Conservation (phyloP, 2,329 filamentous ascomycete species). For the Fusarium staphyleae region DNA sequence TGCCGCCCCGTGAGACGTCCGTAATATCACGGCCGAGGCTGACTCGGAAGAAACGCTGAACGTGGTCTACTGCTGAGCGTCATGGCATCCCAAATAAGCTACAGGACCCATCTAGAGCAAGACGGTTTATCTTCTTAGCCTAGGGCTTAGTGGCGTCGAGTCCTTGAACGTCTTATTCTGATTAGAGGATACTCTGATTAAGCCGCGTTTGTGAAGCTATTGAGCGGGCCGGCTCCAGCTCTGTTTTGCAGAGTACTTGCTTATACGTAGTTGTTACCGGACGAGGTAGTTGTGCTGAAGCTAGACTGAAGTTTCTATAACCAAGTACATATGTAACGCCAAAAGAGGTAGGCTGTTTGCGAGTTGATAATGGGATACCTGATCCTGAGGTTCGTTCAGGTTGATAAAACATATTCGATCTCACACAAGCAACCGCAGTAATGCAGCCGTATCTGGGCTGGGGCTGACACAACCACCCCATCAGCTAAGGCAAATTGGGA, state of each 20-base stretch:
- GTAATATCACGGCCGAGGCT: conserved; percentile 14
- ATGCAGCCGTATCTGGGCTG: conserved; percentile 8
- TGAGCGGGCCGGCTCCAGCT: no score
- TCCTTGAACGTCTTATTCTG: conserved; percentile 6
- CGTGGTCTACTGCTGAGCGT: conserved; percentile 15
- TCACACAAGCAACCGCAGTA: conserved; percentile 14
- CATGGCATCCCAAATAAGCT: not conserved
- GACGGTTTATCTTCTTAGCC: not conserved
- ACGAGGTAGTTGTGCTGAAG: no score
- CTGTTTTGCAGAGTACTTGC: not conserved
- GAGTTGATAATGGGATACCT: not conserved
- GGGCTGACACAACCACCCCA: conserved; percentile 22
- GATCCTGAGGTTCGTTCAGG: not conserved
- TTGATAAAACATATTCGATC: not conserved
- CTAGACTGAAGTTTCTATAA: no score
- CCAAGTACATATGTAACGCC: no score
- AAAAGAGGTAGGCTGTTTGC: not conserved
- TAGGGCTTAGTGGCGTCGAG: conserved; percentile 24
- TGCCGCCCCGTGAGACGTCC: conserved; percentile 9
- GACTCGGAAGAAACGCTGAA: conserved; percentile 11
- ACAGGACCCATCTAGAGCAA: conserved; percentile 16
- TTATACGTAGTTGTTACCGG: no score
- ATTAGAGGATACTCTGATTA: not conserved
- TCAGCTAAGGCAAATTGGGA: conserved; percentile 11
- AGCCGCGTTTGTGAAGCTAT: conserved; percentile 6